Evolutionary conservation across 1,284 basidiomycete species (phyloP).

Genomic region (Melampsora abietis-canadensis): DNA sequence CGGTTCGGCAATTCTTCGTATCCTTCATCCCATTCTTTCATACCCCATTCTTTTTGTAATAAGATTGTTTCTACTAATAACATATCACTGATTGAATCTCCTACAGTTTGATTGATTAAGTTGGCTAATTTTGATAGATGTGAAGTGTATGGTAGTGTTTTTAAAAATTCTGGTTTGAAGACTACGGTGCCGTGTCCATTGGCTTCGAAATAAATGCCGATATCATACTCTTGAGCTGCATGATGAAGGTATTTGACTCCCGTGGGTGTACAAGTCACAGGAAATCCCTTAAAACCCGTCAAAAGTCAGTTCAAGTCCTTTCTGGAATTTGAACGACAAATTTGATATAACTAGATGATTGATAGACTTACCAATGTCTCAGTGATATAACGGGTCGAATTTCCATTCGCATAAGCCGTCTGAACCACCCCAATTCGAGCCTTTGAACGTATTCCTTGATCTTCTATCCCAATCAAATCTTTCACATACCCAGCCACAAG

Average conservation of each 20-base stretch:
- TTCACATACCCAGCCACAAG: conserved; percentile 90
- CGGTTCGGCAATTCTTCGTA: conserved; percentile 94
- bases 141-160: conserved; percentile 53
- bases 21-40: conserved; percentile 84
- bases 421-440: conserved; percentile 77
- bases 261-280: conserved; percentile 91
- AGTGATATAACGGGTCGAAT: conserved; percentile 84
- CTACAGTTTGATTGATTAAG: conserved; percentile 96
- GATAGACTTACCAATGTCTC: conserved; percentile 60
- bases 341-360: neutral
- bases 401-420: conserved; percentile 98
- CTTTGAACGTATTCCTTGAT: conserved; percentile 60
- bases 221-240: conserved; percentile 86
- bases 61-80: conserved; percentile 91
- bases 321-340: conserved; percentile 13
- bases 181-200: conserved; percentile 98
- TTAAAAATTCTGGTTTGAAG: conserved; percentile 72
- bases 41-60: conserved; percentile 77
- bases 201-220: conserved; percentile 98
- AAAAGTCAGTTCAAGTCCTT: conserved; percentile 8
- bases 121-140: conserved; percentile 73
- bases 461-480: conserved; percentile 78
- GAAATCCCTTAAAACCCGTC: conserved; percentile 64
- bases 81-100: conserved; percentile 94
- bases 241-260: conserved; percentile 98